Evolutionary conservation across 1,284 basidiomycete genomes (phyloP).

Genomic region (Pholiota adiposa): DNA sequence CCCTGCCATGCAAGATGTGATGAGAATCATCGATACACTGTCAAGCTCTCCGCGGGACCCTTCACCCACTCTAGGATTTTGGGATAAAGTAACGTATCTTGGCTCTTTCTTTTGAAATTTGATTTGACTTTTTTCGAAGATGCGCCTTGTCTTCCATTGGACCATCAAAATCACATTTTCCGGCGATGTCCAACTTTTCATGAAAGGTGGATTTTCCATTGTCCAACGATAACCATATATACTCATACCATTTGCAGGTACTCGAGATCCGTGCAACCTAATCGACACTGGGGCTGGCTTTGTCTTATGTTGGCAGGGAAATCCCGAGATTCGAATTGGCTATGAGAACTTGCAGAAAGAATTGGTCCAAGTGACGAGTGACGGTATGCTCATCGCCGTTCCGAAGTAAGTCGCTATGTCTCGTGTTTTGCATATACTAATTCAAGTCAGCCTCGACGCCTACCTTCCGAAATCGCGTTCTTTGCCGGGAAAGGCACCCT

Average conservation of each 20-base stretch:
- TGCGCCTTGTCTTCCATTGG: constrained; percentile 89
- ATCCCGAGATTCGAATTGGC: constrained; percentile 76
- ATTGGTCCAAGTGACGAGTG: constrained; percentile 83
- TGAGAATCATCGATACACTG: constrained; percentile 84
- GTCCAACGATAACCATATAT: constrained; percentile 1
- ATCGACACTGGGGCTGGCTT: constrained; percentile 87
- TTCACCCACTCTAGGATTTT: constrained; percentile 91
- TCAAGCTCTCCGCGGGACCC: constrained; percentile 83
- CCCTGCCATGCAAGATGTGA: constrained; percentile 87
- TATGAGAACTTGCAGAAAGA: constrained; percentile 79
- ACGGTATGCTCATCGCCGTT: constrained; percentile 81
- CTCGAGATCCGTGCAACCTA: constrained; percentile 82
- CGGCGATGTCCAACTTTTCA: constrained; percentile 77
- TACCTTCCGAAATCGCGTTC: constrained; percentile 19
- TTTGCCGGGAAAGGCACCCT: not conserved
- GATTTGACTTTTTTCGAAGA: constrained; percentile 44
- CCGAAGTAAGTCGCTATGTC: constrained; percentile 66
- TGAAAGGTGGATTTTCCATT: constrained; percentile 68
- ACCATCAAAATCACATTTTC: constrained; percentile 73
- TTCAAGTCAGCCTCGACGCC: constrained; percentile 27
- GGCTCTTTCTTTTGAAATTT: not conserved
- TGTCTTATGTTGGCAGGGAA: constrained; percentile 84
- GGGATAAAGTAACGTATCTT: constrained; percentile 76
- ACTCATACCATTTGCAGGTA: constrained; percentile 54
- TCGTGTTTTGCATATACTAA: not conserved